Base-by-base conservation (phyloP, 2,329 filamentous ascomycete genomes). In the Plenodomus lindquistii region DNA sequence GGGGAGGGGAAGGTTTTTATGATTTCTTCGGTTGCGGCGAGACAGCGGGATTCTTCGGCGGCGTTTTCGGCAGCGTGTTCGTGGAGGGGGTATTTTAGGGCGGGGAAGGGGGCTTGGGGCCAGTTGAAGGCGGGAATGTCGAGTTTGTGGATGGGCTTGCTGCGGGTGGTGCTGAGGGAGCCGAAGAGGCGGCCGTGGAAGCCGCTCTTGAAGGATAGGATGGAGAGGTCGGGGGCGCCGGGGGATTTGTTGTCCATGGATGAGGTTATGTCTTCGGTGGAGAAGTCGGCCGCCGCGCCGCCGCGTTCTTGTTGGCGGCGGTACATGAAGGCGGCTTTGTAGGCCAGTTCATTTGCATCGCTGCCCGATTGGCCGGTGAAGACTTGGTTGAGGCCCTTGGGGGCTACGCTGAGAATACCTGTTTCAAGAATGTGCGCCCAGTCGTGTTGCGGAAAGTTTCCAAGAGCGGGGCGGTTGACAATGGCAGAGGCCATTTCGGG, bases 291-390 rank as follows among this genome's bases (percentile, higher is more conserved):
- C 31, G 86, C 73, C 38, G 84, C 78, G 7, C 90, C 90, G 59
- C 91, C 91, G 53, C 92, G 89, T 75, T 94, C 84, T 55, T 85
- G 81, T 73, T 91, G 88, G 40, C 89, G 85, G 67, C 87, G 86
- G 82, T 87, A 95, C 86, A 96, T 96, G 78, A 96, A 96, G 41
- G 92, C 91, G 8, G 91, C 91, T 78, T 96, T 96, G 83, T 91
- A 96, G 37, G 92, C 92, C 27, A 89, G 88, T 78, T 96, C 92
- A 77, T 96, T 96, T 74, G 91, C 91, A 67, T 96, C 91, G 17
- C 90, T 95, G 53, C 91, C 91, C 44, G 91, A 85, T 79, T 91
- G 88, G 57, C 87, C 90, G 16, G 91, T 96, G 77, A 96, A 96
- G 62, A 96, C 91, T 74, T 96, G 89, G 79, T 91, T 77, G 55